A percentile compares a stretch with the other conserved stretches of the same genome.
Evolutionary conservation across 257 asterid genomes (phyloP).

Genomic region (Gentiana macrophylla): DNA sequence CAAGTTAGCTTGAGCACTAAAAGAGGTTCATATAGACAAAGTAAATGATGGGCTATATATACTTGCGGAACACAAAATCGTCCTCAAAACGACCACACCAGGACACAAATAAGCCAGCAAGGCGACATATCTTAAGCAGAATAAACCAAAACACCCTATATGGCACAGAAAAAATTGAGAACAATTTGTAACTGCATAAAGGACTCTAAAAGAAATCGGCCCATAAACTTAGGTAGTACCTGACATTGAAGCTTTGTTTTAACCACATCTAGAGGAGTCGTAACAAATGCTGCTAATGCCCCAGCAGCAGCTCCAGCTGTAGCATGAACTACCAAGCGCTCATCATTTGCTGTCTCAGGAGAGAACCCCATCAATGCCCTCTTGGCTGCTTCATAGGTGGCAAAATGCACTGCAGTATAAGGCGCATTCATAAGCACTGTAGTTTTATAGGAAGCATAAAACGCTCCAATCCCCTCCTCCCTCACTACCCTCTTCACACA

Average conservation of each 20-base stretch:
- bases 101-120: too few species aligned
- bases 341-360: conserved; percentile 45
- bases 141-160: too few species aligned
- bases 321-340: conserved; percentile 69
- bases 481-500: conserved; percentile 63
- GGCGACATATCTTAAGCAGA: too few species aligned
- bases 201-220: too few species aligned
- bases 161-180: too few species aligned
- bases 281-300: conserved; percentile 68
- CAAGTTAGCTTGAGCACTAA: too few species aligned
- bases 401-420: conserved; percentile 83
- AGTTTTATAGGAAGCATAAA: conserved; percentile 74
- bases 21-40: too few species aligned
- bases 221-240: conserved; percentile 26
- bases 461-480: conserved; percentile 78
- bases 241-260: conserved; percentile 97
- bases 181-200: too few species aligned
- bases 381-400: conserved; percentile 83
- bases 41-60: too few species aligned
- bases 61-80: too few species aligned
- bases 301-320: conserved; percentile 98
- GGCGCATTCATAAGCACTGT: conserved; percentile 97
- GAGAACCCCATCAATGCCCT: conserved; percentile 61
- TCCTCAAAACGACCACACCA: too few species aligned
- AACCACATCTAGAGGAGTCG: conserved; percentile 94